Base-by-base conservation (phyloP, 805 yeast genomes). In the Pichia deserticola region DNA sequence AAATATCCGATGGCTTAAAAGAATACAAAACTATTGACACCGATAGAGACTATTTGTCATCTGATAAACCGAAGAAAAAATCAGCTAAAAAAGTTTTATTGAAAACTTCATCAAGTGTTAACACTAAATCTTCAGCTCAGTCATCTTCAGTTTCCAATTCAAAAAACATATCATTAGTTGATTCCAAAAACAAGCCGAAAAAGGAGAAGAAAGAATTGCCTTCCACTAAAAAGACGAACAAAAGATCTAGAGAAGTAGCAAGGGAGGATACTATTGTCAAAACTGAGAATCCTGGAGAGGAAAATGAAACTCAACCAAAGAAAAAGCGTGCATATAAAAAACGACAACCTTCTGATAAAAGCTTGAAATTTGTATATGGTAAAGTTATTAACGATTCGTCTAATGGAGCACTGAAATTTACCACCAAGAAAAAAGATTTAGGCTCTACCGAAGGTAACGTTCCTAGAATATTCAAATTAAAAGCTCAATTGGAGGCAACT, bases 21-120 rank as follows among this genome's bases (percentile, higher is more conserved):
- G 29, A 42, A n/a, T 54, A 43, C 28, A 50, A 52, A 42, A 52
- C 57, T 15, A 46, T 50, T 15, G 57, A 54, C 34, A 40, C 43
- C 0, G 57, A 54, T 36, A 15, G 37, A 13, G 45, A 48, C 36
- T 52, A 48, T 35, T 38, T 15, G n/a, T 44, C 10, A 33, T 32
- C 34, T 11, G 49, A 42, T 43, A 46, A 37, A 32, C n/a, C 47
- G 3, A 49, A 45, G 4, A 50, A 45, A 38, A 45, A 36, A 13
- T 5, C 40, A 12, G 34, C 29, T 28, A 45, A 35, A 11, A 28
- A 41, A 13, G 10, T 25, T 7, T 35, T 33, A 6, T n/a, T 27
- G 12, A 40, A 40, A 40, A 12, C 20, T 20, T 20, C 20, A 20
- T 20, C 20, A 2, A 20, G 20, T 20, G 20, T 20, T 20, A 20